Percentiles rank a stretch among this genome's conserved stretches.
Conservation (phyloP, 805 yeast species). For the Clavispora carvajalis region DNA sequence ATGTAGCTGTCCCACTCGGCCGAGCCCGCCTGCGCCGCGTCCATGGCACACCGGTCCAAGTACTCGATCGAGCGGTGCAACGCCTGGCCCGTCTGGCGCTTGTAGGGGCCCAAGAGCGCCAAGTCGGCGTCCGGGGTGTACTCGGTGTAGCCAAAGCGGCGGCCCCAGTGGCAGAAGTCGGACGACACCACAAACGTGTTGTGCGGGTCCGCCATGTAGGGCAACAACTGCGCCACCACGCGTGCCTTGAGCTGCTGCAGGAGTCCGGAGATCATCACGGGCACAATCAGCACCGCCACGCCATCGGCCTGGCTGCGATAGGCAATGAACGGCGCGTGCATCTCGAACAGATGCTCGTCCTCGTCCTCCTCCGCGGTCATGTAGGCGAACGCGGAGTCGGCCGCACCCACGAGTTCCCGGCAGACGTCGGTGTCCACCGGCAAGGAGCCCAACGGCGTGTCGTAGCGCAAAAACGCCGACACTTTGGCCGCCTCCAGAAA, state of each 20-base stretch:
- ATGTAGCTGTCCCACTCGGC: slow-evolving; percentile 64
- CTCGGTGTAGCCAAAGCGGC: slow-evolving; percentile 39
- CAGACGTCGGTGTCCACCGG: slow-evolving; percentile 54
- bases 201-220: slow-evolving; percentile 48
- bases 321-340: slow-evolving; percentile 81
- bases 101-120: slow-evolving; percentile 23
- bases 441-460: slow-evolving; percentile 79
- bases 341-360: slow-evolving; percentile 89
- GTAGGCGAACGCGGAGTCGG: slow-evolving; percentile 39
- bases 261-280: slow-evolving; percentile 72
- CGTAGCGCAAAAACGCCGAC: slow-evolving; percentile 50
- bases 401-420: slow-evolving; percentile 24
- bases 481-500: slow-evolving; percentile 56
- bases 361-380: slow-evolving; percentile 64
- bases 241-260: slow-evolving; percentile 38
- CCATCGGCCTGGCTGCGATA: slow-evolving; percentile 36
- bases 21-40: slow-evolving; percentile 49
- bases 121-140: slow-evolving; percentile 19
- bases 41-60: slow-evolving; percentile 70
- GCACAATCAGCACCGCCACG: slow-evolving; percentile 52
- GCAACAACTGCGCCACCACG: slow-evolving; percentile 45
- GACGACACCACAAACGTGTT: slow-evolving; percentile 77
- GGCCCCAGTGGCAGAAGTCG: slow-evolving; percentile 93
- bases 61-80: slow-evolving; percentile 61
- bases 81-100: slow-evolving; percentile 16